These are phyloP conservation scores for Phytophthora aleatoria DNA, from an alignment of 352 stramenopile species.

Conservation along the genomic window DNA sequence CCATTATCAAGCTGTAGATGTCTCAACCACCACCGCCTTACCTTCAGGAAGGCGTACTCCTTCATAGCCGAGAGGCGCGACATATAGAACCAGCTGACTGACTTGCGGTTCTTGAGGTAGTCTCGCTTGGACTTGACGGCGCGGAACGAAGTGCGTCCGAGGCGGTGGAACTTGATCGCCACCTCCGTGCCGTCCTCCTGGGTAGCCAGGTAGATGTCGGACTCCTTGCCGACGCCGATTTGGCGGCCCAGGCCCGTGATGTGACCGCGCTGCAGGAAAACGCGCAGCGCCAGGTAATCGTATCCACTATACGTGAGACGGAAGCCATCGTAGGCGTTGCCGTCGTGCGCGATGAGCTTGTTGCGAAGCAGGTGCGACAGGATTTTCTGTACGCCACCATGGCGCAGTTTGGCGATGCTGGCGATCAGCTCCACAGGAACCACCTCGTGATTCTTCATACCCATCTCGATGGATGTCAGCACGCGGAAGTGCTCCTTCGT, in stretches of 20 bases:
- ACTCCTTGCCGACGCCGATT: slow-evolving; percentile 99
- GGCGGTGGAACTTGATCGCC: slow-evolving; percentile 99
- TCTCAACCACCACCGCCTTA: slow-evolving; percentile 14
- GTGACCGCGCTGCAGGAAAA: slow-evolving; percentile 94
- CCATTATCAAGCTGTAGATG: neutral
- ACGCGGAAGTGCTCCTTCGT: slow-evolving; percentile 98
- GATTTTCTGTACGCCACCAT: slow-evolving; percentile 98
- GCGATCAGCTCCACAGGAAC: slow-evolving; percentile 97
- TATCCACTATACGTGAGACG: slow-evolving; percentile 99
- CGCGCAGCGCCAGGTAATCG: slow-evolving; percentile 97
- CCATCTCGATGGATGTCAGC: slow-evolving; percentile 98
- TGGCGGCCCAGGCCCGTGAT: slow-evolving; percentile 91
- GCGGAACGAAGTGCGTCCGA: slow-evolving; percentile 98
- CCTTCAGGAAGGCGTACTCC: slow-evolving; percentile 99
- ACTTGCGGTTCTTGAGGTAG: slow-evolving; percentile 97
- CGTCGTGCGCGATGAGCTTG: slow-evolving; percentile 98
- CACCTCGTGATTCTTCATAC: slow-evolving; percentile 98
- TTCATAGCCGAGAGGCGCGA: slow-evolving; percentile 98
- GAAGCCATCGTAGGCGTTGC: slow-evolving; percentile 97
- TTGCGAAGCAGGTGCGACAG: slow-evolving; percentile 96
- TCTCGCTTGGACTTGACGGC: slow-evolving; percentile 98
- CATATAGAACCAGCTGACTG: slow-evolving; percentile 99
- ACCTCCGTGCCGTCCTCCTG: slow-evolving; percentile 95
- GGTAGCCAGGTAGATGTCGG: slow-evolving; percentile 97
- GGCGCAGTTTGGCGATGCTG: slow-evolving; percentile 96